Percentiles rank a stretch among this genome's conserved stretches.
Conservation (phyloP, 2,329 filamentous ascomycete genomes). For the Lachnellula arida region DNA sequence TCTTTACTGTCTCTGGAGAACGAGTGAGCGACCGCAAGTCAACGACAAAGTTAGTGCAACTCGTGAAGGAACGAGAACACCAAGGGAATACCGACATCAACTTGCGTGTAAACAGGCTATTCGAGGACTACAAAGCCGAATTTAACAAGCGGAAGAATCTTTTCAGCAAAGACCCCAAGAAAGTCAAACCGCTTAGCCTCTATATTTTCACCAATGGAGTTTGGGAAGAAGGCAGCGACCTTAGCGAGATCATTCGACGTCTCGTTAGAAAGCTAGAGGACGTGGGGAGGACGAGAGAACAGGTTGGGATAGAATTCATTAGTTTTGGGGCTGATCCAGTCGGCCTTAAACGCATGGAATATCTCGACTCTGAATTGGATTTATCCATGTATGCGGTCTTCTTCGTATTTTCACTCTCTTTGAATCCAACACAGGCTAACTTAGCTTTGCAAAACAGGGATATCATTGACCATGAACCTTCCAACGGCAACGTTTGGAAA, state of each 20-base stretch:
- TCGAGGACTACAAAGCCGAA: constrained; percentile 6
- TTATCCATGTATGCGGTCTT: constrained; percentile 7
- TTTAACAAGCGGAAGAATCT: neutral
- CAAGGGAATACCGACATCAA: constrained; percentile 7
- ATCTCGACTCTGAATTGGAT: constrained; percentile 5
- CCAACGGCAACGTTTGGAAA: constrained; percentile 14
- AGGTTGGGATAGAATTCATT: constrained; percentile 22
- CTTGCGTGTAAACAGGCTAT: neutral
- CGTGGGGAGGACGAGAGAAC: neutral
- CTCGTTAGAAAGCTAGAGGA: constrained; percentile 4
- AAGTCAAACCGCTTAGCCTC: constrained; percentile 8
- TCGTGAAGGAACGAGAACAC: neutral
- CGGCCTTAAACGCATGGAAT: constrained; percentile 1
- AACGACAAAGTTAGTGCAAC: neutral
- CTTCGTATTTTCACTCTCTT: too few species aligned
- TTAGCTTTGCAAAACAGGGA: neutral
- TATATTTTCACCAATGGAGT: constrained; percentile 19
- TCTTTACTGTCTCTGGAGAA: constrained; percentile 7
- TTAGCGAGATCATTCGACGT: neutral
- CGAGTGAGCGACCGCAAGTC: neutral
- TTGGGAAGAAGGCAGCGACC: constrained; percentile 7
- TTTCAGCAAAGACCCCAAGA: neutral
- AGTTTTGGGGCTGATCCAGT: constrained; percentile 12
- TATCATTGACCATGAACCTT: constrained; percentile 9
- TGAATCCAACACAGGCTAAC: too few species aligned